phyloP scores from a whole-genome alignment of 176 grass and related monocot species.

The Carex scoparia region DNA sequence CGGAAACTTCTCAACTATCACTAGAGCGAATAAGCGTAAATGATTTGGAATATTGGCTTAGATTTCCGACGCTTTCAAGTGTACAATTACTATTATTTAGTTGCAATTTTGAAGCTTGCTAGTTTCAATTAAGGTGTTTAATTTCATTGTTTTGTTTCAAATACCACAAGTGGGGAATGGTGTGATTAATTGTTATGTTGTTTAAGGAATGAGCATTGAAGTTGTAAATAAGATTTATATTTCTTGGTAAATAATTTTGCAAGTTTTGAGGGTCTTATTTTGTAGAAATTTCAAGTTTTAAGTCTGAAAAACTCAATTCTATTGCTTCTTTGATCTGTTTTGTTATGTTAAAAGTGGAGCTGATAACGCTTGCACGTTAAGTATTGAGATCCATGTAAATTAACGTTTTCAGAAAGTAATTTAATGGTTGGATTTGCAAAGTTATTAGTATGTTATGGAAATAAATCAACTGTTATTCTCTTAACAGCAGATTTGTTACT shows the following conservation, averaged over 20 bases:
- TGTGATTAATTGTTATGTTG: background rate
- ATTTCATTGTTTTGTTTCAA: background rate
- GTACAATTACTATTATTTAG: background rate
- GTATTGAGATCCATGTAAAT: background rate
- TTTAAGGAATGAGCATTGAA: background rate
- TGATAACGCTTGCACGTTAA: too few relatives aligned
- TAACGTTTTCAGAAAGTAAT: background rate
- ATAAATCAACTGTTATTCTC: too few relatives aligned
- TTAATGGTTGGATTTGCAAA: background rate
- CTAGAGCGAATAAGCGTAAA: background rate
- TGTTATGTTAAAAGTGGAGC: too few relatives aligned
- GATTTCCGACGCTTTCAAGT: background rate
- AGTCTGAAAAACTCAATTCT: background rate
- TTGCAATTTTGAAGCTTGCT: background rate
- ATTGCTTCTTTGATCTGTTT: too few relatives aligned
- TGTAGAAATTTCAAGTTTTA: conserved; percentile 1
- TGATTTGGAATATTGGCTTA: background rate
- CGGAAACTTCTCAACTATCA: background rate
- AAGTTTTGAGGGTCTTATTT: background rate
- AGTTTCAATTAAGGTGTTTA: background rate
- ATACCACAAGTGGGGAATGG: background rate
- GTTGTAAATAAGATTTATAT: background rate
- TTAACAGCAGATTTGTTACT: background rate
- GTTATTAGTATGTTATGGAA: background rate
- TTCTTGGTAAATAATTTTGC: background rate